Conservation (phyloP, 257 asterid genomes). For the Eustoma russellianum region DNA sequence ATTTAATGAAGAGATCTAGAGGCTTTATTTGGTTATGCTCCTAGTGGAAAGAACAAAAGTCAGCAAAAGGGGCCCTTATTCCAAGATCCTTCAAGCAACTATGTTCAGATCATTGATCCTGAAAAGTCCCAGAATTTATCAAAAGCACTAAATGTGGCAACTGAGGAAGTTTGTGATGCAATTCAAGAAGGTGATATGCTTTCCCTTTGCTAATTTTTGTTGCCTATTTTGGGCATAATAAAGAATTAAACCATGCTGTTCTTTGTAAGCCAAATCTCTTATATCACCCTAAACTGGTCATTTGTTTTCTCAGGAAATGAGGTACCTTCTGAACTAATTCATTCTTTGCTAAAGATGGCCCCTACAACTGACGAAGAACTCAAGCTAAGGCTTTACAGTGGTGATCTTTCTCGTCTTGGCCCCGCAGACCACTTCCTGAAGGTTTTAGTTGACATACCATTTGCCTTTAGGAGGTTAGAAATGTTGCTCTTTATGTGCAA, state of each 20-base stretch:
- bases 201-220: constrained; percentile 2
- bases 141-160: constrained; percentile 75
- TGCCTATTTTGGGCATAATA: neutral
- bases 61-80: constrained; percentile 33
- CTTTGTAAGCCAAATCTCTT: neutral
- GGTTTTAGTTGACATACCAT: constrained; percentile 69
- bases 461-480: constrained; percentile 76
- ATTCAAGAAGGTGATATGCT: constrained; percentile 60
- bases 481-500: constrained; percentile 65
- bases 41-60: constrained; percentile 45
- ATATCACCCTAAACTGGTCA: neutral
- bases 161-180: constrained; percentile 89
- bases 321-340: constrained; percentile 79
- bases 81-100: constrained; percentile 37
- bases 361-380: constrained; percentile 84
- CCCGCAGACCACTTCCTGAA: constrained; percentile 85
- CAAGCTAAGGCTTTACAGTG: constrained; percentile 64
- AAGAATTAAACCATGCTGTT: neutral
- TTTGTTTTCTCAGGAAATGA: constrained; percentile 52
- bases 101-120: constrained; percentile 59
- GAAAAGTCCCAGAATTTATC: constrained; percentile 83
- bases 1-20: constrained; percentile 92
- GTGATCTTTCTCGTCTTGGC: constrained; percentile 83
- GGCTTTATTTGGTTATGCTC: constrained; percentile 62
- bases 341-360: constrained; percentile 71